A percentile compares a stretch with the other conserved stretches of the same genome.
Conservation (phyloP, 352 stramenopile species). For the Phytopythium mirpurense region DNA sequence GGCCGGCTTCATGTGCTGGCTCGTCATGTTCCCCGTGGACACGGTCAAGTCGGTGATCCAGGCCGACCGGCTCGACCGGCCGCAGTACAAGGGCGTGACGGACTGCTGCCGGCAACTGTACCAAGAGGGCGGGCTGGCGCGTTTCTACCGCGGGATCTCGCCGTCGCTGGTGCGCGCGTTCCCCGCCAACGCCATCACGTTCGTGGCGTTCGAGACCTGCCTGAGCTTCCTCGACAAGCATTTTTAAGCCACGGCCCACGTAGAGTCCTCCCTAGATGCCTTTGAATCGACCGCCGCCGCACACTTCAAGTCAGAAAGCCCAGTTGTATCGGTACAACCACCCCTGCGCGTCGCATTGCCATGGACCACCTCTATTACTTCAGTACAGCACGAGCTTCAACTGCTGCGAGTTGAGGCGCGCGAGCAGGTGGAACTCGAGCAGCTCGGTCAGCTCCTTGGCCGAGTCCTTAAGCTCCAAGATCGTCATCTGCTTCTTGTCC, state of each 20-base stretch:
- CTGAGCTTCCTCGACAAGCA: slow-evolving; percentile 69
- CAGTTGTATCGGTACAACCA: slow-evolving; percentile 1
- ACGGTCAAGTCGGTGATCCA: slow-evolving; percentile 85
- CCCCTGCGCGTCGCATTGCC: not conserved
- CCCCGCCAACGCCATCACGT: slow-evolving; percentile 80
- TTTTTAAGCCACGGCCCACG: slow-evolving; percentile 30
- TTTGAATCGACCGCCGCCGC: not conserved
- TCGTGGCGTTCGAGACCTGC: slow-evolving; percentile 80
- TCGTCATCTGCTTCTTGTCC: slow-evolving; percentile 82
- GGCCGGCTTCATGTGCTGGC: slow-evolving; percentile 83
- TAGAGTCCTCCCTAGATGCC: slow-evolving; percentile 6
- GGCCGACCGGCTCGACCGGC: slow-evolving; percentile 64
- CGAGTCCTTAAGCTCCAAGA: slow-evolving; percentile 85
- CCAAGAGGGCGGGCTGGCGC: slow-evolving; percentile 45
- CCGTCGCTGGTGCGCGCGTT: slow-evolving; percentile 73
- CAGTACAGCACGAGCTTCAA: slow-evolving; percentile 81
- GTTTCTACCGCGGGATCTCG: slow-evolving; percentile 81
- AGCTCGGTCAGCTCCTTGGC: slow-evolving; percentile 74
- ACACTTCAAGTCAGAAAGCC: not conserved
- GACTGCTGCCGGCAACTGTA: slow-evolving; percentile 71
- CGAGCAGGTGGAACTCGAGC: slow-evolving; percentile 71
- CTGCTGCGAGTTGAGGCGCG: slow-evolving; percentile 44
- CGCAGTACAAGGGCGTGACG: slow-evolving; percentile 58
- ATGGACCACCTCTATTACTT: not conserved
- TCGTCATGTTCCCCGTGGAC: slow-evolving; percentile 74